A percentile compares a stretch with the other conserved stretches of the same genome.
These are phyloP conservation scores for Fusarium sp. DNA, from an alignment of 2,329 filamentous ascomycete species.

Conservation along the genomic window DNA sequence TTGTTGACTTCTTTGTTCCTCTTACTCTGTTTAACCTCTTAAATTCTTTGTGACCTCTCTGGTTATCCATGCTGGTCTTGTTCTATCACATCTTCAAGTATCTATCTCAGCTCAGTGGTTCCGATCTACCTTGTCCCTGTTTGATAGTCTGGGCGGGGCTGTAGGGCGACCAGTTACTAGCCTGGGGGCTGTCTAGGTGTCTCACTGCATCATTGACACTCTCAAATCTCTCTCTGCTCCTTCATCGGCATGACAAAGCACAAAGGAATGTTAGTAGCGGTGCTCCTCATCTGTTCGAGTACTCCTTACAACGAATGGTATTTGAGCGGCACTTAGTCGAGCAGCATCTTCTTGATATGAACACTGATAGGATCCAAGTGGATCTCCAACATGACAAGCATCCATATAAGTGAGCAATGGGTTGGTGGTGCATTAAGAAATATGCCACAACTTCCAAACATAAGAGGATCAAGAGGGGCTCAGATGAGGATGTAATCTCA, in stretches of 20 bases:
- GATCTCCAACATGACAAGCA: neutral
- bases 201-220: neutral
- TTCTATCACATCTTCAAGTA: slow-evolving; percentile 30
- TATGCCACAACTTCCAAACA: neutral
- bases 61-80: slow-evolving; percentile 17
- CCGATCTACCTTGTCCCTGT: neutral
- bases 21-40: neutral
- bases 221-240: neutral
- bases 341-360: neutral
- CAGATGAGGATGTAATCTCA: neutral
- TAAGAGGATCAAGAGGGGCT: neutral
- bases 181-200: neutral
- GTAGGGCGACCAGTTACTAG: neutral
- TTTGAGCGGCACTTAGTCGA: neutral
- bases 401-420: neutral
- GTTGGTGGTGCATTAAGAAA: neutral
- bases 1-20: neutral
- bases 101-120: slow-evolving; percentile 16
- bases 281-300: neutral
- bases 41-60: neutral
- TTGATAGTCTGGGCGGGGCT: neutral
- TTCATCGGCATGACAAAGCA: neutral
- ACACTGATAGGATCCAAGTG: neutral
- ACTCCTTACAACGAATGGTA: neutral
- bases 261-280: neutral